These are phyloP conservation scores for Candida sanyaensis DNA, from an alignment of 1,139 yeast genomes.

Conservation along the genomic window DNA sequence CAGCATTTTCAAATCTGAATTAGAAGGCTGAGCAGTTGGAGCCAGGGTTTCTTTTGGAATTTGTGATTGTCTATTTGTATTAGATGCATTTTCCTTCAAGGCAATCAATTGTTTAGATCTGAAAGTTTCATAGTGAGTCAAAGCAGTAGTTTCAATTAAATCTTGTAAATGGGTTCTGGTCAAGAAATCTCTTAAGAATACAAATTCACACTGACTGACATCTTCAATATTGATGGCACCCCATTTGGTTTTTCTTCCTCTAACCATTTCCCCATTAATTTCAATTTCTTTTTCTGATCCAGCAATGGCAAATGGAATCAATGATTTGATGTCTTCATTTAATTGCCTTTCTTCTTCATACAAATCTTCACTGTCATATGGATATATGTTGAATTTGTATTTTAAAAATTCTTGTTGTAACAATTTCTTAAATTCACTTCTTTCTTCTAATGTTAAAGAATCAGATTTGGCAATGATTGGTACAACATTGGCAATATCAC, in stretches of 20 bases:
- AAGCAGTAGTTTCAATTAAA: slow-evolving; percentile 88
- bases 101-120: slow-evolving; percentile 93
- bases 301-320: slow-evolving; percentile 91
- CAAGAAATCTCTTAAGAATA: slow-evolving; percentile 87
- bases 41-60: slow-evolving; percentile 7
- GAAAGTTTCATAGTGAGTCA: slow-evolving; percentile 88
- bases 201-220: slow-evolving; percentile 92
- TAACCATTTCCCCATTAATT: slow-evolving; percentile 73
- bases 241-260: slow-evolving; percentile 94
- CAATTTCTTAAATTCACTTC: slow-evolving; percentile 70
- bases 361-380: slow-evolving; percentile 76
- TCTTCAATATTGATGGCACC: slow-evolving; percentile 92
- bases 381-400: slow-evolving; percentile 80
- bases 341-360: slow-evolving; percentile 80
- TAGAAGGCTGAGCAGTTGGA: slow-evolving; percentile 6
- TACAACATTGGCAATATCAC: slow-evolving; percentile 91
- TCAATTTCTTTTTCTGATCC: slow-evolving; percentile 86
- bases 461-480: slow-evolving; percentile 89
- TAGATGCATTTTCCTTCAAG: slow-evolving; percentile 79
- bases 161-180: slow-evolving; percentile 96
- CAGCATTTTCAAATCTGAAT: slow-evolving; percentile 5
- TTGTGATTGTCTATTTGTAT: slow-evolving; percentile 38
- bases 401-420: slow-evolving; percentile 77
- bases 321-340: slow-evolving; percentile 73
- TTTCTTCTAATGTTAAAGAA: slow-evolving; percentile 82